phyloP scores from a whole-genome alignment of 225 moss, liverwort and hornwort genomes.

The Antitrichia curtipendula region DNA sequence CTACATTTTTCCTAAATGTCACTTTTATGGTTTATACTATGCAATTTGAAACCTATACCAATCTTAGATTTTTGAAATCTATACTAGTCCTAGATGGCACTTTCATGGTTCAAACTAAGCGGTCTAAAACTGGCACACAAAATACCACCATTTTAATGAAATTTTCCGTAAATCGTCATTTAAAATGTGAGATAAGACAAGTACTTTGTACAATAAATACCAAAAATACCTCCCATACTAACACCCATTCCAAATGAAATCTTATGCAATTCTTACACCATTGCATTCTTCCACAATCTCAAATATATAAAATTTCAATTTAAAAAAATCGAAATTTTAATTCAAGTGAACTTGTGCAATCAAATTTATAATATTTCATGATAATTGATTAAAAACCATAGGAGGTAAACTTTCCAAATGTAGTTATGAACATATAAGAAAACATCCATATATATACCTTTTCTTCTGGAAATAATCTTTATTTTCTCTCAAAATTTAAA shows the following conservation, averaged over 20 bases:
- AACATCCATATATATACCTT: not conserved
- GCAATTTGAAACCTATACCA: too few relatives aligned
- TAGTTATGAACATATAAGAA: not conserved
- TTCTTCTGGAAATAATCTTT: not conserved
- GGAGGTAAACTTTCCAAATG: not conserved
- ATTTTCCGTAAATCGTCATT: too few relatives aligned
- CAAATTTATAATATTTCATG: not conserved
- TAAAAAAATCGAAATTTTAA: not conserved
- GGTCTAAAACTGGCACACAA: too few relatives aligned
- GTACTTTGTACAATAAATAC: not conserved
- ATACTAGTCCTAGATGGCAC: too few relatives aligned
- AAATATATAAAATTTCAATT: not conserved
- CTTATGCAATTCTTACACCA: not conserved
- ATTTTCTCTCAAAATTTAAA: not conserved
- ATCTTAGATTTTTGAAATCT: too few relatives aligned
- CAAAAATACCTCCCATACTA: not conserved
- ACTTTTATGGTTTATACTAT: too few relatives aligned
- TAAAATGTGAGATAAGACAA: not conserved
- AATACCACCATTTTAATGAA: too few relatives aligned
- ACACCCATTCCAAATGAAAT: not conserved
- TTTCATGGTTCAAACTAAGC: too few relatives aligned
- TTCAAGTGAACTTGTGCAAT: rapidly evolving
- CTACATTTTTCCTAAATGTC: too few relatives aligned
- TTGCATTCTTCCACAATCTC: not conserved
- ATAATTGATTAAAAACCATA: not conserved